Base-by-base conservation (phyloP, 805 yeast species). In the Lachancea thermotolerans region DNA sequence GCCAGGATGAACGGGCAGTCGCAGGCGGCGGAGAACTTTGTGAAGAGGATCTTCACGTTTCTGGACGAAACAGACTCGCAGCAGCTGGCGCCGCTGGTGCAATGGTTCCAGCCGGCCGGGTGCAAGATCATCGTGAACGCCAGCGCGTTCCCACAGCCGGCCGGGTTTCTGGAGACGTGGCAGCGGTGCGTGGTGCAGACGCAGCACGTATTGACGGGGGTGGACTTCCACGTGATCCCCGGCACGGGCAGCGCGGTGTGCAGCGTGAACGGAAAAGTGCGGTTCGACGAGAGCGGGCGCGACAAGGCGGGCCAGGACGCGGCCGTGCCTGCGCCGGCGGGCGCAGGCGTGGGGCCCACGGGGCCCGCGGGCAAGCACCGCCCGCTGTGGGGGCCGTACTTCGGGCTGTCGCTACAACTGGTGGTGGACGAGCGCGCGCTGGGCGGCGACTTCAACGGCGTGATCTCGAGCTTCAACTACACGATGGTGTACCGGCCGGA, bases 231-330 rank as follows among this genome's bases (percentile, higher is more conserved):
- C 56, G 65, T 77, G 47, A 73, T 84, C 9, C 85, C 85, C 0
- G 86, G 86, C 0, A 71, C 84, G 0, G 79, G 78, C 1, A 68
- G 75, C 0, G 60, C 71, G 33, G 69, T 82, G 7, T 69, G 80
- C 27, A 73, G 72, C 45, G 64, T 78, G 12, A 69, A 70, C 42
- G 68, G 78, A 12, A 85, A 82, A 59, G 85, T 84, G 10, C 70
- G 81, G 49, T 85, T 84, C 54, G 93, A 85, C 61, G 93, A 85
- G 56, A 74, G 82, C 44, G 93, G 93, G 0, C 73, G 69, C 48
- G 81, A 79, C 48, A 75, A 80, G 57, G 55, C 76, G 25, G 89
- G 89, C 2, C 84, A 81, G 45, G 71, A 78, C 16, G 76, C 88
- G 0, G 80, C 80, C 38, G 60, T 81, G 14, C 50, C 46, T 39